Evolutionary conservation across 2,329 filamentous ascomycete species (phyloP).

Genomic region (Periconia digitata): DNA sequence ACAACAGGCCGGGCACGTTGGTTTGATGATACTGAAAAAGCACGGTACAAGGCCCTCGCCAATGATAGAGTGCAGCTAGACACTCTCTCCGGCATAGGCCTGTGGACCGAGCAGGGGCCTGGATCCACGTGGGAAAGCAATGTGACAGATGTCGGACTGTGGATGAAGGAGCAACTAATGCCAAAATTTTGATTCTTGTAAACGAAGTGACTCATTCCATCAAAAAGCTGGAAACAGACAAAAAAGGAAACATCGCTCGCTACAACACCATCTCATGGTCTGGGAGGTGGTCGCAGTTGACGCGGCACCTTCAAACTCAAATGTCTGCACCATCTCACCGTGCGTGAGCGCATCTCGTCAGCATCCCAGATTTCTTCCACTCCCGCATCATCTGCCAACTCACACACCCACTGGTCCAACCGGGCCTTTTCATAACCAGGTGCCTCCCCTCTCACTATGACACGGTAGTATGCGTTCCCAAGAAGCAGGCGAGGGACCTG

Average conservation of each 20-base stretch:
- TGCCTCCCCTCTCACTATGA: slow-evolving; percentile 15
- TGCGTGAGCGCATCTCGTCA: not conserved
- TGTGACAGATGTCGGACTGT: slow-evolving; percentile 24
- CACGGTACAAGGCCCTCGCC: slow-evolving; percentile 29
- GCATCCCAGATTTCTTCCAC: slow-evolving; percentile 8
- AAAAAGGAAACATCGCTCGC: not conserved
- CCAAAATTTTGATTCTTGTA: not conserved
- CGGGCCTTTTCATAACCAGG: slow-evolving; percentile 1
- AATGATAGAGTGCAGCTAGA: slow-evolving; percentile 20
- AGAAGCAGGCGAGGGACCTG: slow-evolving; percentile 2
- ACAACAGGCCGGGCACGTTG: slow-evolving; percentile 25
- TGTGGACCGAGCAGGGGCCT: slow-evolving; percentile 25
- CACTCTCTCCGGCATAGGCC: slow-evolving; percentile 17
- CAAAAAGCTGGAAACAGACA: too few relatives aligned
- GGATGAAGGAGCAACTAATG: slow-evolving; percentile 30
- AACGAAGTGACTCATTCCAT: too few relatives aligned
- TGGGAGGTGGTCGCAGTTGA: not conserved
- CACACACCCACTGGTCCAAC: slow-evolving; percentile 13
- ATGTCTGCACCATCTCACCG: not conserved
- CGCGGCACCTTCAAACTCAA: not conserved
- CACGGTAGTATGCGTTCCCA: not conserved
- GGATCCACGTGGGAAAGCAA: slow-evolving; percentile 9
- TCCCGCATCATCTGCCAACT: slow-evolving; percentile 1
- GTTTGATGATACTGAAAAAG: slow-evolving; percentile 29
- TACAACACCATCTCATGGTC: too few relatives aligned